Base-by-base conservation (phyloP, 345 rosid genomes). In the Psidium guajava region DNA sequence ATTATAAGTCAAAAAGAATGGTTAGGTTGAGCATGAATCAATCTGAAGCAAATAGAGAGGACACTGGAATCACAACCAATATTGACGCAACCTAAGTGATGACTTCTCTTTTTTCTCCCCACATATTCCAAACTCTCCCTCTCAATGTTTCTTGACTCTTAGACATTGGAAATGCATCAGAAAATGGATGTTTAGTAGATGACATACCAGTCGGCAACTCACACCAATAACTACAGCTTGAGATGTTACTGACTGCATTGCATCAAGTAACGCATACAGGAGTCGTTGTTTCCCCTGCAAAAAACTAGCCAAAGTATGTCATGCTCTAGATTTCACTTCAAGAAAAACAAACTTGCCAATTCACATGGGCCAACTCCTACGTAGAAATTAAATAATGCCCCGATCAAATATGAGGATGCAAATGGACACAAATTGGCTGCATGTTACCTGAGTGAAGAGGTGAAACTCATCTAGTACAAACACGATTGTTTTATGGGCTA, bases 401-500 rank as follows among this genome's bases (percentile, higher is more conserved):
- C 73, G 14, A 22, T 64, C 57, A 82, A 55, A 51, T 77, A 54
- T 40, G 54, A 81, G 32, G 84, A 47, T 25, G 56, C 64, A 61
- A 56, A 87, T 52, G 36, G 75, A 82, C 28, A 82, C 22, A 74
- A 73, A 77, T 64, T 40, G 56, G 20, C 83, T 61, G 82, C 44
- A 75, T 52, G 87, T 92, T 91, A 93, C 99, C 98, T 95, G 99
- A 84, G 96, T 95, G 91, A 97, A 97, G 89, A 90, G 91, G 89
- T 97, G 98, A 89, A 97, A 97, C 88, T 97, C 98, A 87, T 95
- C 94, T 87, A 97, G 95, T 86, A 90, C 92, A 89, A 97, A 97
- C 84, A 93, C 91, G 52, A 96, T 89, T 36, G 99, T 97, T 89
- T 94, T 97, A 91, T 97, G 98, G 13, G 98, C 96, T 85, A 96